phyloP scores from a whole-genome alignment of 805 yeast genomes.

The Hagleromyces aurorensis region DNA sequence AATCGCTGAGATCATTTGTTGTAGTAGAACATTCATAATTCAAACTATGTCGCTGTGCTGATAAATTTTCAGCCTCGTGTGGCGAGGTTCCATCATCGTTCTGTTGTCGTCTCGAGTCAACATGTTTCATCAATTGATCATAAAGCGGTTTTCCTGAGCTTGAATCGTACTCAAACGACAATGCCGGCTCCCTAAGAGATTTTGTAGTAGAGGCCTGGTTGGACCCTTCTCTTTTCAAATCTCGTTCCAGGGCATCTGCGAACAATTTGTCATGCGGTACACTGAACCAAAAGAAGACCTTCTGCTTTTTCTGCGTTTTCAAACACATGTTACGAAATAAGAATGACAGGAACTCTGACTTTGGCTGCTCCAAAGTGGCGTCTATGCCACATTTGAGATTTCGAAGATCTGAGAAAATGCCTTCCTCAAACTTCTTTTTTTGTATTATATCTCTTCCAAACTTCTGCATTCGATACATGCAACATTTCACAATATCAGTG shows the following conservation, averaged over 20 bases:
- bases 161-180: slow-evolving; percentile 62
- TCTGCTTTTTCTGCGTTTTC: slow-evolving; percentile 92
- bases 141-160: slow-evolving; percentile 34
- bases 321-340: slow-evolving; percentile 79
- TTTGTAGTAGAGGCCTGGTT: slow-evolving; percentile 62
- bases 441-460: slow-evolving; percentile 82
- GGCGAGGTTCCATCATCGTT: slow-evolving; percentile 2
- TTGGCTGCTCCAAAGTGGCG: slow-evolving; percentile 82
- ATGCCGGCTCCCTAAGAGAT: slow-evolving; percentile 70
- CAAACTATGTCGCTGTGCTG: too few species aligned
- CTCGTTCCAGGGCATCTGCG: slow-evolving; percentile 90
- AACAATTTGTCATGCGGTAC: slow-evolving; percentile 90
- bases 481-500: slow-evolving; percentile 89
- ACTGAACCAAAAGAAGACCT: slow-evolving; percentile 93
- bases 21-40: too few species aligned
- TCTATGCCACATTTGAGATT: slow-evolving; percentile 78
- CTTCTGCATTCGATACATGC: slow-evolving; percentile 79
- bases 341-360: slow-evolving; percentile 76
- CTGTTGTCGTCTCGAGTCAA: slow-evolving; percentile 26
- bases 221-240: slow-evolving; percentile 65
- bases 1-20: too few species aligned
- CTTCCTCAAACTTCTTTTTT: slow-evolving; percentile 93
- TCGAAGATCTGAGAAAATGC: slow-evolving; percentile 85
- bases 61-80: too few species aligned
- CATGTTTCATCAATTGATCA: slow-evolving; percentile 44